Evolutionary conservation across 108 stramenopile genomes (phyloP), one percentile per base, ranked within the genome.

Genomic region (Skeletonema marinoi): DNA sequence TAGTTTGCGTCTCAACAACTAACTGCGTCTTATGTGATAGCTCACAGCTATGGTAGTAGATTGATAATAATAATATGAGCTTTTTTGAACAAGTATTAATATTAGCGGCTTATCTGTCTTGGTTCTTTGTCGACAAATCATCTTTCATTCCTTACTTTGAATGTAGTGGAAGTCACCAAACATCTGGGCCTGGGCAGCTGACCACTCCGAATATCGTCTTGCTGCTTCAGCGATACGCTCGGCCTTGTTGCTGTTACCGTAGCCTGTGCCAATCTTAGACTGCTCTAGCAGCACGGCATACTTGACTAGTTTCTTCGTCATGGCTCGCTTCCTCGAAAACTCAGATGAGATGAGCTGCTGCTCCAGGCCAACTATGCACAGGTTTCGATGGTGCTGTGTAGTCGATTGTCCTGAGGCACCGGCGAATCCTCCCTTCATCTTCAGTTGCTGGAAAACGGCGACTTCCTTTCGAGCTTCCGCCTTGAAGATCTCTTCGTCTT

Each of bases 201-300:
- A 33, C 62, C 62, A 63, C 62, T 63, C 62, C 16, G 62, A 63
- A 39, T 63, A 21, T 39, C 62, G 32, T 63, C 31, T n/a, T n/a
- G 62, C 32, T 17, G 62, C 30, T 25, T 25, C 30, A 16, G 62
- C 62, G 13, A 63, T 63, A 9, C 29, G 62, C 3, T 63, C 62
- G 1, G 36, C 14, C 30, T 39, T 16, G 36, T 39, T 4, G 2
- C 1, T n/a, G 11, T 32, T 16, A 3, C 30, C 3, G 32, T 31
- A 9, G n/a, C 16, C 60, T 14, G n/a, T 0, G 0, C 12, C 13
- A 12, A 48, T 48, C 60, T 35, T 31, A 3, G 60, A 13, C 30
- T 63, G 62, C 30, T 31, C 62, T 33, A 16, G 11, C 8, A 33
- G 13, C 30, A 63, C 62, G 62, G 62, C 62, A n/a, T 38, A 39